A percentile compares a stretch with the other conserved stretches of the same genome.
These are phyloP conservation scores for Dujonia santamariae DNA, from an alignment of 1,139 yeast species.

Conservation along the genomic window DNA sequence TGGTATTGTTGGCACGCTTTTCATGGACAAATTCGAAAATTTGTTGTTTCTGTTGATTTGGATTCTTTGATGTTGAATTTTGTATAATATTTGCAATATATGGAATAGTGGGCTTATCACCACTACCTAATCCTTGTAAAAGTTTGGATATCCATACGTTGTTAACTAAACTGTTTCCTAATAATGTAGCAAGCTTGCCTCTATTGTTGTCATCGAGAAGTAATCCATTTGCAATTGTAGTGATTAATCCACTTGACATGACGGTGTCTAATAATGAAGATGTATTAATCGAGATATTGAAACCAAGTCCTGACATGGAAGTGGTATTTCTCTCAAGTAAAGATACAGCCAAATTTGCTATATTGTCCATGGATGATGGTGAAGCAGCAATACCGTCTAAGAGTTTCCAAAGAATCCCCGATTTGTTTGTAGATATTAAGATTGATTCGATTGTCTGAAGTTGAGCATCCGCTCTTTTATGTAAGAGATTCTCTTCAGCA, in stretches of 20 bases:
- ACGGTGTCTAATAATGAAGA: slow-evolving; percentile 18
- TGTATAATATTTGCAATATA: slow-evolving; percentile 25
- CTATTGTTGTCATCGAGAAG: slow-evolving; percentile 30
- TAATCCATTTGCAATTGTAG: slow-evolving; percentile 21
- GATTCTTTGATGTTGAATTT: slow-evolving; percentile 24
- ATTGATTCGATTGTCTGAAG: slow-evolving; percentile 16
- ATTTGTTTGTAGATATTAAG: slow-evolving; percentile 21
- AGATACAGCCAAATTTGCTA: slow-evolving; percentile 18
- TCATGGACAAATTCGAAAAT: slow-evolving; percentile 11
- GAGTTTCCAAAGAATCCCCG: slow-evolving; percentile 28
- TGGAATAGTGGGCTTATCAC: slow-evolving; percentile 25
- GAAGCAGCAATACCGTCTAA: slow-evolving; percentile 28
- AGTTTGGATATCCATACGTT: slow-evolving; percentile 28
- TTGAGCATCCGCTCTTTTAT: slow-evolving; percentile 2
- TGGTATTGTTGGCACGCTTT: slow-evolving; percentile 11
- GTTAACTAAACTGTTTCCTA: slow-evolving; percentile 23
- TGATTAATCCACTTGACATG: slow-evolving; percentile 24
- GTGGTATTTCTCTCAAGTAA: slow-evolving; percentile 12
- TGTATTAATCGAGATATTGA: slow-evolving; percentile 22
- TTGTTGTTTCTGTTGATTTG: slow-evolving; percentile 10
- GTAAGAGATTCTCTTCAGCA: not conserved
- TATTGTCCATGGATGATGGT: slow-evolving; percentile 18
- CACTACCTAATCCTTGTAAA: slow-evolving; percentile 31
- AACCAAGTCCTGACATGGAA: slow-evolving; percentile 9
- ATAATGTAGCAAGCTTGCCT: slow-evolving; percentile 19